Evolutionary conservation across 306 rosid species (phyloP), one percentile per base, ranked within the genome.

Genomic region (Gleditsia sinensis): DNA sequence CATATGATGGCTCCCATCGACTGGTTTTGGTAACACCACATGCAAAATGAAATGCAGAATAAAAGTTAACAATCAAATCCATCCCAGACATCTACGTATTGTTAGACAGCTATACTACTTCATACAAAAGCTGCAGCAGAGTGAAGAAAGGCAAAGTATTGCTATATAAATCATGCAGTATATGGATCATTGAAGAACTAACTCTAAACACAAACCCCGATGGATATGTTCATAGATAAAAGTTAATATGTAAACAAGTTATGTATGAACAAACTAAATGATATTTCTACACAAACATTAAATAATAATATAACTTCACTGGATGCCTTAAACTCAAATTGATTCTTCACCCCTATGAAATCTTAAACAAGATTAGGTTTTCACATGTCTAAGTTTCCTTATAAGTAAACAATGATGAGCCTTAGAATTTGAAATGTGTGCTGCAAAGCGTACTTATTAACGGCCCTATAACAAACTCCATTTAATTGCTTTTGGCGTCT

Each of bases 1-100:
- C 81, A 73, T 86, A 86, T 45, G 88, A 80, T 23, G 91, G 81
- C 55, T 90, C 92, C 96, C 96, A 88, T 4, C 89, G 91, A 74
- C 93, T 84, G 70, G 72, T 72, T 69, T 76, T 46, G 75, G 69
- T 28, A 45, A 60, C 55, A 43, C 28, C 58, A 79, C 75, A 77
- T 37, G 76, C 30, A 65, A 37, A 72, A 32, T 10, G 36, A 36
- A 69, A 71, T 9, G 71, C 13, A 59, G 63, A 72, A 81, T 24
- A 13, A 25, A 30, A 8, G 21, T 10, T 67, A 66, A 13, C 28
- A 70, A 58, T 57, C 55, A 75, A 56, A 49, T 37, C 73, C 42
- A 45, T 27, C 48, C 20, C 32, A 61, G 13, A 36, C 74, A 67
- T 68, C 40, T 19, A 59, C 9, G 6, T 24, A 30, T 6, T 66